These are phyloP conservation scores for Blepharisma stoltei DNA, from an alignment of 73 alveolate species.

Conservation along the genomic window DNA sequence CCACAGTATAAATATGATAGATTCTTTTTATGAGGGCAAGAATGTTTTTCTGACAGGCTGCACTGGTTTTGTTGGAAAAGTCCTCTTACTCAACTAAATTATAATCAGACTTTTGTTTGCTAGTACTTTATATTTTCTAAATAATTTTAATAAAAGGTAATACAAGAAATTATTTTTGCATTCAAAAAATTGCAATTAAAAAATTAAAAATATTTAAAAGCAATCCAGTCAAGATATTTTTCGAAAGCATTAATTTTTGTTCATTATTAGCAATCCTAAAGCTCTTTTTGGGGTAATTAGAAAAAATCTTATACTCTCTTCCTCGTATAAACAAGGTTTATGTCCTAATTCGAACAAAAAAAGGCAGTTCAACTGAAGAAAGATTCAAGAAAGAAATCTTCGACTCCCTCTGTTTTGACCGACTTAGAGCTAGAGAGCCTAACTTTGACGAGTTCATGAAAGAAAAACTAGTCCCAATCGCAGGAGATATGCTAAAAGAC, in stretches of 20 bases:
- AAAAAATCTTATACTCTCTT: conserved; percentile 59
- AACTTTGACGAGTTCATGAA: conserved; percentile 44
- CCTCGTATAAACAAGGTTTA: conserved; percentile 53
- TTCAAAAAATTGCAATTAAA: too few species aligned
- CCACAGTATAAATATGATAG: not conserved
- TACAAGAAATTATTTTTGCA: too few species aligned
- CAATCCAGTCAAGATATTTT: too few species aligned
- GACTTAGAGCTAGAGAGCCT: conserved; percentile 48
- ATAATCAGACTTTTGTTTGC: too few species aligned
- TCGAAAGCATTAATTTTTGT: too few species aligned
- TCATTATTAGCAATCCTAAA: too few species aligned
- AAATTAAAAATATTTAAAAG: too few species aligned
- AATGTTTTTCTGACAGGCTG: conserved; percentile 64
- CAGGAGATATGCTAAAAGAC: conserved; percentile 39
- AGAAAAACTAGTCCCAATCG: conserved; percentile 52
- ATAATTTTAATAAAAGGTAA: too few species aligned
- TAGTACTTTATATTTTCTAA: too few species aligned
- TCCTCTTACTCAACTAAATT: too few species aligned
- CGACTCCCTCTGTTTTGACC: conserved; percentile 65
- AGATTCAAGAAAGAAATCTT: conserved; percentile 67
- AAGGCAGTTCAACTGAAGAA: conserved; percentile 53
- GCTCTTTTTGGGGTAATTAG: too few species aligned
- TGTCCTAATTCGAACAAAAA: conserved; percentile 56
- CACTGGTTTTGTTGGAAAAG: conserved; percentile 83
- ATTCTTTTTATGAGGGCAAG: conserved; percentile 42